Conservation (phyloP, 2,329 filamentous ascomycete genomes). For the Fusarium pseudograminearum region DNA sequence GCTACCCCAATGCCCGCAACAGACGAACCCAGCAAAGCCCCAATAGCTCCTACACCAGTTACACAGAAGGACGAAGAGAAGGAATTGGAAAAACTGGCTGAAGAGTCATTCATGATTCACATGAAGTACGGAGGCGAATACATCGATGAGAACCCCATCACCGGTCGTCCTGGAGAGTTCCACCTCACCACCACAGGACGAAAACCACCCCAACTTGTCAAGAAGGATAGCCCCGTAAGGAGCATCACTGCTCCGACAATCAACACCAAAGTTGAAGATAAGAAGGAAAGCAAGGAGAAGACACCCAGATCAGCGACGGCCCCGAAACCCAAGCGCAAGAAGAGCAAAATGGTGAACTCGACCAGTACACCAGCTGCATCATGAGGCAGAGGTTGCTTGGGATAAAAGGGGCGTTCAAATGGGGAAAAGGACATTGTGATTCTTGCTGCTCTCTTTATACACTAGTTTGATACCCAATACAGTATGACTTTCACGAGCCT, state of each 20-base stretch:
- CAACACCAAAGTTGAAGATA: constrained; percentile 58
- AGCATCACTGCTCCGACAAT: constrained; percentile 54
- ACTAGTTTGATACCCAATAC: constrained; percentile 46
- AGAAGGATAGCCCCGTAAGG: constrained; percentile 50
- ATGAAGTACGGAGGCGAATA: constrained; percentile 72
- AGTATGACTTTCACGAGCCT: constrained; percentile 12
- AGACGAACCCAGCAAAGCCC: constrained; percentile 50
- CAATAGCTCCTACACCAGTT: constrained; percentile 37
- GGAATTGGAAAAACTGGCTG: constrained; percentile 62
- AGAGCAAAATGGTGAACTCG: constrained; percentile 59
- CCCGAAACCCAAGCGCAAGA: constrained; percentile 61
- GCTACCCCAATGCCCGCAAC: constrained; percentile 59
- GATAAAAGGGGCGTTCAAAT: constrained; percentile 15
- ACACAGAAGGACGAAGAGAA: constrained; percentile 55
- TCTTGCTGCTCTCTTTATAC: constrained; percentile 12
- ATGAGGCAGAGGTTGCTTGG: constrained; percentile 7
- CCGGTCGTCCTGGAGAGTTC: constrained; percentile 73
- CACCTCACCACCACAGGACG: constrained; percentile 72
- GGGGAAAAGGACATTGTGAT: constrained; percentile 1
- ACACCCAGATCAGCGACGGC: constrained; percentile 57
- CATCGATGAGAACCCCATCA: constrained; percentile 76
- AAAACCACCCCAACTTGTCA: constrained; percentile 54
- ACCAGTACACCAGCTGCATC: constrained; percentile 52
- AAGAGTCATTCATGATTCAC: constrained; percentile 69
- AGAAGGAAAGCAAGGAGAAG: constrained; percentile 62